Evolutionary conservation across 257 asterid genomes (phyloP).

Genomic region (Solanum clarkiae): DNA sequence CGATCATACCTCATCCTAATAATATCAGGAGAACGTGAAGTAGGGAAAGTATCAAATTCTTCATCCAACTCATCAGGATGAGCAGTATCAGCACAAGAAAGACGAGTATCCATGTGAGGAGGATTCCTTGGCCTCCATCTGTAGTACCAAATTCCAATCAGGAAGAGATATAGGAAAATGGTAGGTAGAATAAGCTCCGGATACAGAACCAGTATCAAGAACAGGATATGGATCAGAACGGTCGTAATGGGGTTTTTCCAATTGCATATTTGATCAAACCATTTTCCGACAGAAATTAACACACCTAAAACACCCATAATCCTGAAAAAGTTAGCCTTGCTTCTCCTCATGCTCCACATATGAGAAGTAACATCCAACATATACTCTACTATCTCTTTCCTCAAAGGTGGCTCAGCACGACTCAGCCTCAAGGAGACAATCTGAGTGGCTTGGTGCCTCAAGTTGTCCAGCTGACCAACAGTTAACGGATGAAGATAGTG

Average conservation of each 20-base stretch:
- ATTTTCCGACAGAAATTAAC: conserved; percentile 32
- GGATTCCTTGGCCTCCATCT: conserved; percentile 50
- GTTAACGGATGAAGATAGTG: conserved; percentile 35
- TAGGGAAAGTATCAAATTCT: conserved; percentile 46
- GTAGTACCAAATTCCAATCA: conserved; percentile 41
- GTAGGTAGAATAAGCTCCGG: conserved; percentile 45
- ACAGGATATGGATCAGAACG: conserved; percentile 31
- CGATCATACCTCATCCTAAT: conserved; percentile 45
- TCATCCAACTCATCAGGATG: conserved; percentile 45
- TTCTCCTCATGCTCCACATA: conserved; percentile 57
- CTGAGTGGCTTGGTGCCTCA: conserved; percentile 46
- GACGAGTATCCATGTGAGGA: conserved; percentile 42
- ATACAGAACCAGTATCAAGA: conserved; percentile 29
- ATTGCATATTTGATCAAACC: conserved; percentile 44
- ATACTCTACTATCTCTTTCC: conserved; percentile 39
- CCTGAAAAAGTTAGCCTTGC: conserved; percentile 42
- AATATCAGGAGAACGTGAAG: conserved; percentile 32
- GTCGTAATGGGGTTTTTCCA: conserved; percentile 47
- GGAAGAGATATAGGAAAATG: conserved; percentile 34
- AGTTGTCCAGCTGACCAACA: conserved; percentile 34
- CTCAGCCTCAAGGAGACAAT: conserved; percentile 36
- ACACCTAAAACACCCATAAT: conserved; percentile 41
- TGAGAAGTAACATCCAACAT: conserved; percentile 44
- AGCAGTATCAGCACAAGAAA: conserved; percentile 33
- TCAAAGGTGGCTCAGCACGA: conserved; percentile 43